These are phyloP conservation scores for Zygnema cylindricum DNA, from an alignment of 139 green algal species.

Conservation along the genomic window DNA sequence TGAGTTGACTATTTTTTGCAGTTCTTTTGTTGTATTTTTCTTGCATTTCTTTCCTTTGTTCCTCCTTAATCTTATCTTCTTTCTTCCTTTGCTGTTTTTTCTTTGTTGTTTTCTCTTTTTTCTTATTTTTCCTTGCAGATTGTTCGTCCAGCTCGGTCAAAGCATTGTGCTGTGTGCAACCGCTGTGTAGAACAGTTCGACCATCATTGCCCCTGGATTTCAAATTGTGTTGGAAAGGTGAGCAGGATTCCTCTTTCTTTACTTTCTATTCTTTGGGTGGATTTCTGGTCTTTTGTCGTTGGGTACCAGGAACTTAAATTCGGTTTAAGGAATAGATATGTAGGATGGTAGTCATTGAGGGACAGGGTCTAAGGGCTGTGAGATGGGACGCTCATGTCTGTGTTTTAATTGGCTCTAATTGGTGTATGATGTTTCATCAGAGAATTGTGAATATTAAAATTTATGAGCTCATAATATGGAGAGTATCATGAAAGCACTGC, in stretches of 20 bases:
- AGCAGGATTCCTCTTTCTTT: background rate
- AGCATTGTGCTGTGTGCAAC: slow-evolving; percentile 66
- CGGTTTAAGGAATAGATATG: background rate
- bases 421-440: too few species aligned
- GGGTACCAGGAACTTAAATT: background rate
- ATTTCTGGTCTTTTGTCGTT: background rate
- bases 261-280: background rate
- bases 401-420: too few species aligned
- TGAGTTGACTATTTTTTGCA: too few species aligned
- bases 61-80: background rate
- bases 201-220: slow-evolving; percentile 97
- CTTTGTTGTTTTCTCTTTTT: background rate
- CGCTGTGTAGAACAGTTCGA: slow-evolving; percentile 84
- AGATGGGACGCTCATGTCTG: too few species aligned
- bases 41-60: background rate
- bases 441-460: too few species aligned
- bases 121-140: slow-evolving; percentile 48
- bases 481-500: too few species aligned
- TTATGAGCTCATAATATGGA: too few species aligned
- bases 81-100: background rate
- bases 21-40: too few species aligned
- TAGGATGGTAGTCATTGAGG: background rate
- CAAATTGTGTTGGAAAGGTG: slow-evolving; percentile 73
- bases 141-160: slow-evolving; percentile 57
- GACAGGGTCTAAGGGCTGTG: background rate